Conservation (phyloP, 2,329 filamentous ascomycete species). For the Cordyceps cateniannulata region DNA sequence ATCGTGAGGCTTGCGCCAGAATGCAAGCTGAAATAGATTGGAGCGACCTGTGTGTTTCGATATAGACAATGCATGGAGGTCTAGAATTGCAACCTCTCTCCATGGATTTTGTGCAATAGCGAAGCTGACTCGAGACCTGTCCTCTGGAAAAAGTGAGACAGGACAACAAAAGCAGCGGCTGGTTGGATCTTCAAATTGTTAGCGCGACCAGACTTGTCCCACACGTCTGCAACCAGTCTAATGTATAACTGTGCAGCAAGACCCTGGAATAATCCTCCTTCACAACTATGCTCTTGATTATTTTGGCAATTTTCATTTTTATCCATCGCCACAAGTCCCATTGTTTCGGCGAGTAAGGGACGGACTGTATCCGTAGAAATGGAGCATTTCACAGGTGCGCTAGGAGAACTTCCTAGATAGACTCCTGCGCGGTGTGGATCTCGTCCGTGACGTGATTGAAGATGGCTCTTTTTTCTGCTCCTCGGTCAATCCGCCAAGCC, state of each 20-base stretch:
- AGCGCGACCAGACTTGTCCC: too few relatives aligned
- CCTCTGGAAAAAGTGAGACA: too few relatives aligned
- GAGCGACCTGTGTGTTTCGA: not conserved
- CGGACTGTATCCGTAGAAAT: not conserved
- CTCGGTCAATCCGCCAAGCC: not conserved
- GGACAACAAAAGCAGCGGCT: too few relatives aligned
- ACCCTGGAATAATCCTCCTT: too few relatives aligned
- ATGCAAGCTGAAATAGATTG: not conserved
- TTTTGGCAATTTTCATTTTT: not conserved
- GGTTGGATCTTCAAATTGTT: too few relatives aligned
- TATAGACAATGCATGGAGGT: not conserved
- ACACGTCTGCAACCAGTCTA: too few relatives aligned
- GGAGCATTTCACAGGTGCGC: not conserved
- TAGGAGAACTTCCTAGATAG: not conserved
- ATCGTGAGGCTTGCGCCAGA: conserved; percentile 7
- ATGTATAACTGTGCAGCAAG: too few relatives aligned
- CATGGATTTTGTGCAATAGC: too few relatives aligned
- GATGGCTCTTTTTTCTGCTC: not conserved
- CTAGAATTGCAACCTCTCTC: too few relatives aligned
- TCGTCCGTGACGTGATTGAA: conserved; percentile 8
- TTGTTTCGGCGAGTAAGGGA: conserved; percentile 8
- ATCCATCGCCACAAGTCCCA: not conserved
- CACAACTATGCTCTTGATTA: not conserved
- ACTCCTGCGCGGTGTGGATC: conserved; percentile 1
- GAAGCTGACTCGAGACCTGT: too few relatives aligned